These are phyloP conservation scores for Parastagonospora nodorum DNA, from an alignment of 2,329 filamentous ascomycete genomes.

Conservation along the genomic window DNA sequence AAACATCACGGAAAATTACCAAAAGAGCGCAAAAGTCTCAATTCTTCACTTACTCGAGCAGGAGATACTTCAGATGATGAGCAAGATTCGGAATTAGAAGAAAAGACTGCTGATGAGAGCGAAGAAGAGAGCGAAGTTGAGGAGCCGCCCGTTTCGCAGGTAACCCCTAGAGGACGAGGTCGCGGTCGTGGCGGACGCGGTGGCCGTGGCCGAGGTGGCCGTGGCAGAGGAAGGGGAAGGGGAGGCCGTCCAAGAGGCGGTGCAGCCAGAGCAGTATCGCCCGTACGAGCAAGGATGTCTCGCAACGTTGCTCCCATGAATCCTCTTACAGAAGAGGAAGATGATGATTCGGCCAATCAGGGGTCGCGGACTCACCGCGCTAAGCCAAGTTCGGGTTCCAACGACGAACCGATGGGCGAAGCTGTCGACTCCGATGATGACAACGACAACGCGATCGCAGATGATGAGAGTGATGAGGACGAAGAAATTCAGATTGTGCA, in stretches of 20 bases:
- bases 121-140: conserved; percentile 31
- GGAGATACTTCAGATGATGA: conserved; percentile 21
- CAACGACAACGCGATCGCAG: conserved; percentile 15
- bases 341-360: conserved; percentile 43
- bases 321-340: conserved; percentile 42
- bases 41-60: conserved; percentile 14
- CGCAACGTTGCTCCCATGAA: conserved; percentile 40
- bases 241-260: conserved; percentile 35
- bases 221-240: conserved; percentile 36
- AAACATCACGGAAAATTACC: conserved; percentile 33
- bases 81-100: conserved; percentile 19
- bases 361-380: conserved; percentile 33
- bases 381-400: conserved; percentile 30
- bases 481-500: conserved; percentile 17
- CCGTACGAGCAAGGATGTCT: conserved; percentile 34
- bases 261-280: conserved; percentile 28
- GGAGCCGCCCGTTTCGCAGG: conserved; percentile 20
- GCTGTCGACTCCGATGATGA: conserved; percentile 26
- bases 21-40: conserved; percentile 24
- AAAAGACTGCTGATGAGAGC: conserved; percentile 21
- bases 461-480: conserved; percentile 19
- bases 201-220: conserved; percentile 30
- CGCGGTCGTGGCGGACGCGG: conserved; percentile 37
- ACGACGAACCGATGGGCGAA: conserved; percentile 19
- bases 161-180: conserved; percentile 30